phyloP scores from a whole-genome alignment of 1,139 yeast species.

The Candida dubliniensis region DNA sequence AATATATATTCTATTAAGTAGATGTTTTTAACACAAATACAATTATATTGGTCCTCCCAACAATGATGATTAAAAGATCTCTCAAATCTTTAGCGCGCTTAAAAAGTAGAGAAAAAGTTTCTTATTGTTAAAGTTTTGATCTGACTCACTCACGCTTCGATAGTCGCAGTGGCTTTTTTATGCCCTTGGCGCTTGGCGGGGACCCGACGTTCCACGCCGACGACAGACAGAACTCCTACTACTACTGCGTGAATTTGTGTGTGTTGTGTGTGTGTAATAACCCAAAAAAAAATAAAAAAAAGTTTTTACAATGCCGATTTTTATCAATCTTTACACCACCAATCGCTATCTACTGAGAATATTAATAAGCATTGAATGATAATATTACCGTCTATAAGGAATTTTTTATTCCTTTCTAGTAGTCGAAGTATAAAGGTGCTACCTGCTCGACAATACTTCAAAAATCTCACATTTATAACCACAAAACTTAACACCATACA shows the following conservation, averaged over 20 bases:
- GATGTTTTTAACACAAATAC: not conserved
- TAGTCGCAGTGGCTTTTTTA: no score
- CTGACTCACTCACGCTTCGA: no score
- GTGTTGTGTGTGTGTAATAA: not conserved
- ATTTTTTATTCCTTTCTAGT: not conserved
- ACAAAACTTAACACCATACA: no score
- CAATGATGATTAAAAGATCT: no score
- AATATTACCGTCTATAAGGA: not conserved
- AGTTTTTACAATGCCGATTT: not conserved
- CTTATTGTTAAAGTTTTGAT: no score
- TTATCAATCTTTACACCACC: not conserved
- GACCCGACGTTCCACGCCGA: no score
- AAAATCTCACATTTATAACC: not conserved
- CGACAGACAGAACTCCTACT: no score
- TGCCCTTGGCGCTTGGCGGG: no score
- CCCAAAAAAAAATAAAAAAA: not conserved
- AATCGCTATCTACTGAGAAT: not conserved
- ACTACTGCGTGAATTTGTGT: not conserved
- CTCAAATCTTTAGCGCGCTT: no score
- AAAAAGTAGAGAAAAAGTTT: no score
- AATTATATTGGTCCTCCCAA: not conserved
- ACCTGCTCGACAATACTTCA: not conserved
- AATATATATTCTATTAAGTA: not conserved
- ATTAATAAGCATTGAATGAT: not conserved
- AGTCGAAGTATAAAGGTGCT: not conserved